Evolutionary conservation across 140 eudicot species (phyloP).

Genomic region (Oenanthe javanica): DNA sequence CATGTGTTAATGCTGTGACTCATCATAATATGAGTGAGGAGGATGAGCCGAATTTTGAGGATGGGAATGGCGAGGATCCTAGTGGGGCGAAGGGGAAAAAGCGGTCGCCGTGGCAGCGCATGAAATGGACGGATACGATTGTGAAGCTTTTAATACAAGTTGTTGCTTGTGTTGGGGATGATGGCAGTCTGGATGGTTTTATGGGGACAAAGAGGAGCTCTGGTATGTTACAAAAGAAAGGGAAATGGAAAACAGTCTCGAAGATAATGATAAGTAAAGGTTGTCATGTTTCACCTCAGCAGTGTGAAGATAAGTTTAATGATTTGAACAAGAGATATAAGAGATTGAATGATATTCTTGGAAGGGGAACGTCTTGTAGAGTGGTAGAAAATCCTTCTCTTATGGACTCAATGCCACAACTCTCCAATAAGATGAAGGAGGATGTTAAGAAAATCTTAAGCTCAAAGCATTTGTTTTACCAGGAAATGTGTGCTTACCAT

Average conservation of each 20-base stretch:
- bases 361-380: slow-evolving; percentile 70
- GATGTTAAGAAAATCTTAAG: slow-evolving; percentile 83
- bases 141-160: slow-evolving; percentile 70
- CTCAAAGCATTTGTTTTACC: slow-evolving; percentile 83
- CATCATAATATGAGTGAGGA: slow-evolving; percentile 41
- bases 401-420: slow-evolving; percentile 60
- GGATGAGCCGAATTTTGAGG: slow-evolving; percentile 59
- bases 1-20: slow-evolving; percentile 1
- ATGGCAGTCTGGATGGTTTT: slow-evolving; percentile 30
- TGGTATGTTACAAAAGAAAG: slow-evolving; percentile 64
- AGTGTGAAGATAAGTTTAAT: slow-evolving; percentile 90
- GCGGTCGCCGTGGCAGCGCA: slow-evolving; percentile 73
- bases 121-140: slow-evolving; percentile 82
- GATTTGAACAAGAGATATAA: slow-evolving; percentile 83
- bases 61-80: slow-evolving; percentile 23
- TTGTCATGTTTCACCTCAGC: slow-evolving; percentile 84
- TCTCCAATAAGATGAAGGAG: slow-evolving; percentile 60
- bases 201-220: slow-evolving; percentile 34
- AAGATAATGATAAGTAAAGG: slow-evolving; percentile 82
- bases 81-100: slow-evolving; percentile 38
- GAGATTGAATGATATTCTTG: slow-evolving; percentile 80
- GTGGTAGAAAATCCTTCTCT: slow-evolving; percentile 77
- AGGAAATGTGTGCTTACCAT: slow-evolving; percentile 95
- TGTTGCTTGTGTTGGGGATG: slow-evolving; percentile 78
- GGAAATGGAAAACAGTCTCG: slow-evolving; percentile 85